Evolutionary conservation across 2,329 filamentous ascomycete species (phyloP).

Genomic region (Colletotrichum kahawae): DNA sequence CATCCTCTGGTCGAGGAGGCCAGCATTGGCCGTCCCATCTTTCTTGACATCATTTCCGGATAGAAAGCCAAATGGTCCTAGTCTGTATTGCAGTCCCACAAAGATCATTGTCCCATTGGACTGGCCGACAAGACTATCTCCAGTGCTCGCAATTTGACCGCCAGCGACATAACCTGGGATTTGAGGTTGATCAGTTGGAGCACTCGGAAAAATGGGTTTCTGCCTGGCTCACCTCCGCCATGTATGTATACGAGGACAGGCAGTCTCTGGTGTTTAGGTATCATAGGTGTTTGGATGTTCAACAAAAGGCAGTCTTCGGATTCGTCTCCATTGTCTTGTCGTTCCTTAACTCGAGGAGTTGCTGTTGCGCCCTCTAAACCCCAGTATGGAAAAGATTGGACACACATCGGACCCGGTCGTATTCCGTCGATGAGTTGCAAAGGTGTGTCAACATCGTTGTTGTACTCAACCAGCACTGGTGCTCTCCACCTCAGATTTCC

Average conservation of each 20-base stretch:
- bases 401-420: not conserved
- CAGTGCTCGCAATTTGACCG: not conserved
- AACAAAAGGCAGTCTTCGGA: not conserved
- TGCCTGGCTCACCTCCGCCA: not conserved
- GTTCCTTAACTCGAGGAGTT: not conserved
- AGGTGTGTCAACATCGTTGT: not conserved
- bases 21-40: not conserved
- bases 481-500: not conserved
- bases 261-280: not conserved
- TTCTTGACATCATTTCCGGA: not conserved
- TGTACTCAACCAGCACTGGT: not conserved
- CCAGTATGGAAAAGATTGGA: not conserved
- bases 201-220: not conserved
- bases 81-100: not conserved
- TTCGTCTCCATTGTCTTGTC: not conserved
- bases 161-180: not conserved
- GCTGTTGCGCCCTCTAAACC: not conserved
- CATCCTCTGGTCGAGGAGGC: not conserved
- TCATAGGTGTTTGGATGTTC: not conserved
- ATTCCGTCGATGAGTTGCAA: not conserved
- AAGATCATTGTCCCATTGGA: not conserved
- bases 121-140: not conserved
- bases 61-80: not conserved
- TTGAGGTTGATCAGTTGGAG: not conserved
- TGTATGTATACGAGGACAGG: not conserved